Evolutionary conservation across 2,329 filamentous ascomycete species (phyloP).

Genomic region (Aspergillus alliaceus): DNA sequence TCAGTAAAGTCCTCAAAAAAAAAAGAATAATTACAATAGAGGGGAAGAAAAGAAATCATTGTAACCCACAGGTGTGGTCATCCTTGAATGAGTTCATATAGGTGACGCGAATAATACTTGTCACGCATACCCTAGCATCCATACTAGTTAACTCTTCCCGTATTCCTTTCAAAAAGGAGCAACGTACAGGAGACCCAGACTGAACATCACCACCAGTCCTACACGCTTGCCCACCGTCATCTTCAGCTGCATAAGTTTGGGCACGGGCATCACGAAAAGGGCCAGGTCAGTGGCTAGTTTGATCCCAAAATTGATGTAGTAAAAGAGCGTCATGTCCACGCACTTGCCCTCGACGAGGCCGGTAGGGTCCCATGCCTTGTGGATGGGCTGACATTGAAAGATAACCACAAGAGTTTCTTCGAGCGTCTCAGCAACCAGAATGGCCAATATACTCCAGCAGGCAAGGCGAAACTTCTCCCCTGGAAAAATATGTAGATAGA

Average conservation of each 20-base stretch:
- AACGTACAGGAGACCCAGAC: constrained; percentile 19
- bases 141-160: neutral
- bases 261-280: constrained; percentile 19
- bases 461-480: constrained; percentile 14
- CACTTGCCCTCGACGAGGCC: constrained; percentile 13
- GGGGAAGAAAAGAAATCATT: neutral
- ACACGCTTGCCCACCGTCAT: constrained; percentile 16
- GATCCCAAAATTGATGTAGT: constrained; percentile 19
- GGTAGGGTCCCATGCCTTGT: constrained; percentile 19
- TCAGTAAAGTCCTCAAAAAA: neutral
- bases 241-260: constrained; percentile 14
- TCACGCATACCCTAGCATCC: constrained; percentile 15
- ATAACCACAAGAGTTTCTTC: constrained; percentile 67
- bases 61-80: constrained; percentile 21
- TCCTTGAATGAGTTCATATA: constrained; percentile 16
- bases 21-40: too few species aligned
- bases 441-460: constrained; percentile 14
- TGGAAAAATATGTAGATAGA: constrained; percentile 25
- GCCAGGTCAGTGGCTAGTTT: constrained; percentile 18
- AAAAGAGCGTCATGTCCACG: constrained; percentile 14
- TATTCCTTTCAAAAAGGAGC: neutral
- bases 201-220: constrained; percentile 21
- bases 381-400: constrained; percentile 21
- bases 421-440: constrained; percentile 63
- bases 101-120: constrained; percentile 20